Percentiles rank a stretch among this genome's conserved stretches.
phyloP scores from a whole-genome alignment of 768 basidiomycete genomes.

The Lactifluus rugatus region DNA sequence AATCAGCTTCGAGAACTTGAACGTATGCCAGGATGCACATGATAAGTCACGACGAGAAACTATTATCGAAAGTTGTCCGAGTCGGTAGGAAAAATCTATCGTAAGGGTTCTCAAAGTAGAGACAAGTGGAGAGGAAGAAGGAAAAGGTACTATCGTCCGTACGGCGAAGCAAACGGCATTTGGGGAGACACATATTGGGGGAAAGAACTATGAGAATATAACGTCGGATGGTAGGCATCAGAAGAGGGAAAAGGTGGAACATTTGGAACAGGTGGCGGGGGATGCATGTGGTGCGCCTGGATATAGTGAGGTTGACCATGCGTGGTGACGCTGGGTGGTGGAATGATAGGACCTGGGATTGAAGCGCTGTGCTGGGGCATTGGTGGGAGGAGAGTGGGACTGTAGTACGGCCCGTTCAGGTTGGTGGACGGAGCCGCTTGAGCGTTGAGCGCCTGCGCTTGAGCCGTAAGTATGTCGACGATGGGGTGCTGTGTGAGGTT shows the following conservation, averaged over 20 bases:
- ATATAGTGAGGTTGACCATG: not conserved
- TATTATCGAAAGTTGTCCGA: not conserved
- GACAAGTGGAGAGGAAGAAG: not conserved
- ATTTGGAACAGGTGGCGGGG: not conserved
- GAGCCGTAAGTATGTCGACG: not conserved
- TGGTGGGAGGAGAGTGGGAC: not conserved
- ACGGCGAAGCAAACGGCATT: not conserved
- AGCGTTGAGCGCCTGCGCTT: not conserved
- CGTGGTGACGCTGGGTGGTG: not conserved
- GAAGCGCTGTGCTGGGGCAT: not conserved
- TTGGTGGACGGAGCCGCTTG: not conserved
- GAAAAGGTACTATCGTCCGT: conserved; percentile 1
- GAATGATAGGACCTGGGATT: not conserved
- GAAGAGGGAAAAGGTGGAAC: not conserved
- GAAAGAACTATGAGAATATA: not conserved
- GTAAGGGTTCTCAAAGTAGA: not conserved
- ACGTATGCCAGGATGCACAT: not conserved
- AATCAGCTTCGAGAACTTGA: not conserved
- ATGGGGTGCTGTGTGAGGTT: not conserved
- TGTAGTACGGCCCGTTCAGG: not conserved
- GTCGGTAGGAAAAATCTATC: not conserved
- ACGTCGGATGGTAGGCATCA: not conserved
- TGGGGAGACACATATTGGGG: not conserved
- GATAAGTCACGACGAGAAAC: not conserved
- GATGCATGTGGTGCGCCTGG: not conserved